Percentiles rank a stretch among this genome's conserved stretches.
Evolutionary conservation across 2,329 filamentous ascomycete genomes (phyloP).

Genomic region (Talaromyces rugulosus): DNA sequence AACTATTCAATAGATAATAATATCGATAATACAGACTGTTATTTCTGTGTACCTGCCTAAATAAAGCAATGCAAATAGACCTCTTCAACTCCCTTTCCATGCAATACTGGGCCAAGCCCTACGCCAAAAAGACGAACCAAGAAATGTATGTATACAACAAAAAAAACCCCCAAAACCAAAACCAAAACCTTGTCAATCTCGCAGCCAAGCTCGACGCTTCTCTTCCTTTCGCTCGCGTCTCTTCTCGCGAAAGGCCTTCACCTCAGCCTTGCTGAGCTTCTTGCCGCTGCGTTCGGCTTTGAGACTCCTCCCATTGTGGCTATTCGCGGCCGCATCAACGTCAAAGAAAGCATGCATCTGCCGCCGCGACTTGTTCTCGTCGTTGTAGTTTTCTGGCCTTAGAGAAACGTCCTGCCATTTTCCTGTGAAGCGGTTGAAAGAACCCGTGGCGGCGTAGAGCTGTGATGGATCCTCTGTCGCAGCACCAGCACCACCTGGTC

Average conservation of each 20-base stretch:
- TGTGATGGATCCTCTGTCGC: constrained; percentile 36
- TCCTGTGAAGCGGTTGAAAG: constrained; percentile 91
- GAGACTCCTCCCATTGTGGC: constrained; percentile 82
- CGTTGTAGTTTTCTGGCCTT: constrained; percentile 71
- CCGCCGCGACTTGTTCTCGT: constrained; percentile 79
- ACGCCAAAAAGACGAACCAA: constrained; percentile 1
- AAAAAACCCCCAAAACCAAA: neutral
- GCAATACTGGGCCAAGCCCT: constrained; percentile 10
- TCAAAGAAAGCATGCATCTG: constrained; percentile 97
- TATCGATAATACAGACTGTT: neutral
- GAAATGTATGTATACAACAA: neutral
- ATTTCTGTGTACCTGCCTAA: neutral
- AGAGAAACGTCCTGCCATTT: constrained; percentile 67
- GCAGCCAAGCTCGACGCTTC: constrained; percentile 85
- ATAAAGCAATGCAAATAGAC: neutral
- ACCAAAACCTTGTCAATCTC: constrained; percentile 56
- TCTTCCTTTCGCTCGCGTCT: constrained; percentile 85
- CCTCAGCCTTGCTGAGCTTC: constrained; percentile 77
- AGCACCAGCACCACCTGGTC: constrained; percentile 11
- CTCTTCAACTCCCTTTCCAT: constrained; percentile 6
- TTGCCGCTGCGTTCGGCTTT: constrained; percentile 86
- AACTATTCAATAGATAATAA: neutral
- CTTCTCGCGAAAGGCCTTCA: constrained; percentile 91
- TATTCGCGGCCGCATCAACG: constrained; percentile 87
- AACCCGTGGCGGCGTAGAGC: constrained; percentile 63